phyloP scores from a whole-genome alignment of 2,329 filamentous ascomycete genomes.

The Pseudopithomyces chartarum region DNA sequence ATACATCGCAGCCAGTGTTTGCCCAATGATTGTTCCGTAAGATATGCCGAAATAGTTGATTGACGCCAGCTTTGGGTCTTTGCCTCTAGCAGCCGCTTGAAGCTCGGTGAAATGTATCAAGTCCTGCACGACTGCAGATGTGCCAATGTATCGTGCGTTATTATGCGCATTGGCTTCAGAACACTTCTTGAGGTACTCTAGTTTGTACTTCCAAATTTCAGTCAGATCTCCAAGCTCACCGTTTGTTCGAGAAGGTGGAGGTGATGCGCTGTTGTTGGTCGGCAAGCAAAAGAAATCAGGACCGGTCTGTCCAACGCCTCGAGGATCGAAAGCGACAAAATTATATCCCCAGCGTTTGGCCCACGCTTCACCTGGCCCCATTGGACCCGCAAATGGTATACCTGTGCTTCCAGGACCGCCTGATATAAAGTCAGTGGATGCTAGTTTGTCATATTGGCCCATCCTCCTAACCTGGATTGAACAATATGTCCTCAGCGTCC shows the following conservation, averaged over 20 bases:
- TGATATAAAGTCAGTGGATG: too few species aligned
- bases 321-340: constrained; percentile 35
- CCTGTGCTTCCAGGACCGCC: too few species aligned
- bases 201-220: background rate
- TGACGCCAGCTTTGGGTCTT: constrained; percentile 31
- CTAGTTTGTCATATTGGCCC: too few species aligned
- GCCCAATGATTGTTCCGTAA: constrained; percentile 52
- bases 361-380: background rate
- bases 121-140: constrained; percentile 35
- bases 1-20: constrained; percentile 52
- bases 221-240: background rate
- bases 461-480: constrained; percentile 15
- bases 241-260: background rate
- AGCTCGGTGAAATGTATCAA: constrained; percentile 33
- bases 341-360: constrained; percentile 15
- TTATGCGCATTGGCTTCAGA: constrained; percentile 10
- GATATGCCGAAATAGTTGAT: constrained; percentile 48
- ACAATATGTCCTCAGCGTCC: constrained; percentile 11
- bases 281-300: background rate
- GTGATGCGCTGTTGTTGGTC: background rate
- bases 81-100: constrained; percentile 16
- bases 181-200: constrained; percentile 9
- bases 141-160: constrained; percentile 12
- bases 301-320: constrained; percentile 24
- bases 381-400: background rate